phyloP scores from a whole-genome alignment of 2,329 filamentous ascomycete species.

The Cyphellophora europaea region DNA sequence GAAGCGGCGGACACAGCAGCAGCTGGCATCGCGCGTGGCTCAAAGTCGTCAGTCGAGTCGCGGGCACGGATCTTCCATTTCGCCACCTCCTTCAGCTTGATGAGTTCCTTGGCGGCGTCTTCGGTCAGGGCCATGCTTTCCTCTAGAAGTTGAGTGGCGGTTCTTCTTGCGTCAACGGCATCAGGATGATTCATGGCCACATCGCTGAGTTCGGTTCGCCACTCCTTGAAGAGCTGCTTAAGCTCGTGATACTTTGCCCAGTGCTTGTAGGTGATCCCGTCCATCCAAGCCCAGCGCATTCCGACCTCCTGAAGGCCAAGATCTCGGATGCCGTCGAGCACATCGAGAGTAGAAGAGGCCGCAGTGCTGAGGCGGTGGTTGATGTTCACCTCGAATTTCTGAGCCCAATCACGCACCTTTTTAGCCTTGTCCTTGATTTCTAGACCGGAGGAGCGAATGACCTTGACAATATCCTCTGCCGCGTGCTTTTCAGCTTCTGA shows the following conservation, averaged over 20 bases:
- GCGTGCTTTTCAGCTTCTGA: slow-evolving; percentile 43
- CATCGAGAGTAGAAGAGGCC: slow-evolving; percentile 70
- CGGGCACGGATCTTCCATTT: slow-evolving; percentile 70
- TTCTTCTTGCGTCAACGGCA: slow-evolving; percentile 57
- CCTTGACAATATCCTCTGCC: slow-evolving; percentile 42
- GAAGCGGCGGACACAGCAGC: slow-evolving; percentile 34
- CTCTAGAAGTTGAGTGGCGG: slow-evolving; percentile 62
- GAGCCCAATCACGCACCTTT: slow-evolving; percentile 66
- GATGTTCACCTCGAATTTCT: slow-evolving; percentile 61
- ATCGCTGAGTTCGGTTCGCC: slow-evolving; percentile 72
- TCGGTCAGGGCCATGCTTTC: slow-evolving; percentile 73
- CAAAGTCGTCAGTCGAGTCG: slow-evolving; percentile 72
- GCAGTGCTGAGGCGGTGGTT: slow-evolving; percentile 59
- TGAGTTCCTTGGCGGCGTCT: slow-evolving; percentile 68
- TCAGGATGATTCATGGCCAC: slow-evolving; percentile 66
- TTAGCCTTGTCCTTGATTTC: slow-evolving; percentile 70
- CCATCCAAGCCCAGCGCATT: slow-evolving; percentile 90
- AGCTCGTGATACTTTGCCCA: slow-evolving; percentile 92
- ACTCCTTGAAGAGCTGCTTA: slow-evolving; percentile 71
- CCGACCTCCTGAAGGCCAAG: slow-evolving; percentile 84
- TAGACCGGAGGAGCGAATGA: slow-evolving; percentile 59
- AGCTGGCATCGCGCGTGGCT: slow-evolving; percentile 53
- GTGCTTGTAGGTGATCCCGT: slow-evolving; percentile 91
- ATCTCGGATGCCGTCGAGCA: slow-evolving; percentile 73
- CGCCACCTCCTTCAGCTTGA: slow-evolving; percentile 71